A percentile compares a stretch with the other conserved stretches of the same genome.
Conservation (phyloP, 2,329 filamentous ascomycete genomes). For the Verticillium klebahnii region DNA sequence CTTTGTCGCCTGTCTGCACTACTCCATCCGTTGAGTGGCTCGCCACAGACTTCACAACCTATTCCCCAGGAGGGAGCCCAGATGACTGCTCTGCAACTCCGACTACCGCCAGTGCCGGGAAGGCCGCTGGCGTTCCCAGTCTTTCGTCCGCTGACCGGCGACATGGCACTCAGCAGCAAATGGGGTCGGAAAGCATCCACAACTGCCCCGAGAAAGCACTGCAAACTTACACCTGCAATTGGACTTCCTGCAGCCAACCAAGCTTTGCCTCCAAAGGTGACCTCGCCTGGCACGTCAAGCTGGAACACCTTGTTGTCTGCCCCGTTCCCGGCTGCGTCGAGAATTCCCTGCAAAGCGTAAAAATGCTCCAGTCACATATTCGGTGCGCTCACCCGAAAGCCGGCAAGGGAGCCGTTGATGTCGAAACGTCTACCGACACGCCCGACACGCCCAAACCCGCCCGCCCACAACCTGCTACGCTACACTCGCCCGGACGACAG, state of each 20-base stretch:
- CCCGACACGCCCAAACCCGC: neutral
- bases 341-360: conserved; percentile 24
- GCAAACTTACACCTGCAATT: conserved; percentile 32
- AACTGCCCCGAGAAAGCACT: conserved; percentile 18
- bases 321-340: conserved; percentile 33
- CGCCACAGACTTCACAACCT: conserved; percentile 3
- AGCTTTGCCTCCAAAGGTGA: conserved; percentile 31
- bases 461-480: conserved; percentile 10
- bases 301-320: conserved; percentile 37
- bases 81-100: conserved; percentile 6
- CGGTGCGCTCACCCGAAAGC: conserved; percentile 26
- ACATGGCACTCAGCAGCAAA: neutral
- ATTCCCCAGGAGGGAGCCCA: conserved; percentile 20
- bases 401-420: conserved; percentile 6
- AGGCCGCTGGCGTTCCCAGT: conserved; percentile 18
- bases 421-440: conserved; percentile 14
- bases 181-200: conserved; percentile 6
- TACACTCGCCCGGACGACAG: neutral
- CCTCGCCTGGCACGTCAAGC: conserved; percentile 38
- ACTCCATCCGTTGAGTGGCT: conserved; percentile 18
- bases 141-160: conserved; percentile 17
- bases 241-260: conserved; percentile 29
- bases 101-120: conserved; percentile 7
- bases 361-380: conserved; percentile 32
- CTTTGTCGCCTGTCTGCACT: conserved; percentile 23